Evolutionary conservation across 345 rosid genomes (phyloP), one percentile per base, ranked within the genome.

Genomic region (Turnera subulata): DNA sequence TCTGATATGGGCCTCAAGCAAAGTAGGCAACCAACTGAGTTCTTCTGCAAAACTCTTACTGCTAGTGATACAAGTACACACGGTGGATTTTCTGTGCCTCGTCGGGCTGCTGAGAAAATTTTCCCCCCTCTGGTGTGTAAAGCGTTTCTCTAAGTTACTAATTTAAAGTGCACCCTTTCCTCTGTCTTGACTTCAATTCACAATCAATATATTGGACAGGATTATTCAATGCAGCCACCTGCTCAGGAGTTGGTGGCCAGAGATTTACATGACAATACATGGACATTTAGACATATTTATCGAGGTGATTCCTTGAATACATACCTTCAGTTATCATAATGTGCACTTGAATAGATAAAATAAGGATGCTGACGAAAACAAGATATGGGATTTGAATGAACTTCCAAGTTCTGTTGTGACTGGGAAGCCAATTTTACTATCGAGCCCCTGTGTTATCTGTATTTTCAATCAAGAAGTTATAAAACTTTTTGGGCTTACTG

Each of bases 31-130:
- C 97, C 95, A 53, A 38, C 96, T 10, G 97, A 93, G 74, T 93
- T 86, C 78, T 93, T 93, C 82, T 89, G 99, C 74, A 93, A 93
- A 79, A 89, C 91, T 47, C 91, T 92, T 45, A 92, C 98, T 13
- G 98, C 96, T 12, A 92, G 98, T 57, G 96, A 92, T 64, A 92
- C 97, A 19, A 92, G 98, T 66, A 89, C 97, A 24, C 98, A 89
- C 25, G 97, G 98, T 58, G 98, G 98, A 33, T 92, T 92, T 70
- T 92, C 95, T 42, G 98, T 92, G 26, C 96, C 98, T 25, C 95
- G 98, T 10, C 82, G 98, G 66, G 88, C 98, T 48, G 98, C 98
- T 37, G 98, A 92, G 81, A 92, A 89, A 74, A 89, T 89, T 39
- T 92, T 92, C 70, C 98, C 98, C 33, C 75, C 88, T 66, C 89